Evolutionary conservation across 257 asterid species (phyloP).

Genomic region (Solanum dulcamara): DNA sequence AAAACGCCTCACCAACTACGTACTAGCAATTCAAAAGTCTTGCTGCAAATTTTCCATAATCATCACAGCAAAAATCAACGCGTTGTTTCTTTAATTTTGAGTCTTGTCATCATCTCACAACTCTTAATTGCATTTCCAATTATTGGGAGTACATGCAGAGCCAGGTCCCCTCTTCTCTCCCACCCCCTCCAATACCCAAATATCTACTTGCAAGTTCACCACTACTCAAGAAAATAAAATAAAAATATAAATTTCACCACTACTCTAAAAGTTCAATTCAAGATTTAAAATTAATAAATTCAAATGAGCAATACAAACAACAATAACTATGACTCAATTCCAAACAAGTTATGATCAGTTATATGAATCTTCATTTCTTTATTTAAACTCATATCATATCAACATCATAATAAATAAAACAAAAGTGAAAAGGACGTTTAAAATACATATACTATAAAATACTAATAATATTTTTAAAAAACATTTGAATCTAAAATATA

Average conservation of each 20-base stretch:
- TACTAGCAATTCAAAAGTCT: not conserved
- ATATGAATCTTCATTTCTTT: too few species aligned
- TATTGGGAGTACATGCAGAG: not conserved
- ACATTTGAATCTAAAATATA: not conserved
- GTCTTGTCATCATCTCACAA: not conserved
- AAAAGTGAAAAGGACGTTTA: too few species aligned
- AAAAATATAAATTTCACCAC: too few species aligned
- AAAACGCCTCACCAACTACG: not conserved
- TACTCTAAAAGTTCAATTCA: not conserved
- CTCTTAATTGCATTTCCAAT: not conserved
- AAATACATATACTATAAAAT: not conserved
- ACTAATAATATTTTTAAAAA: not conserved
- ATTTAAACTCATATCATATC: too few species aligned
- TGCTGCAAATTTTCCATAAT: not conserved
- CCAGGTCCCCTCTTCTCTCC: not conserved
- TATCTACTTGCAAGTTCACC: not conserved
- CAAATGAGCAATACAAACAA: not conserved
- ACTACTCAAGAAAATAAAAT: too few species aligned
- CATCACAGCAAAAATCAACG: conserved; percentile 3
- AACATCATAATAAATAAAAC: too few species aligned
- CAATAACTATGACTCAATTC: not conserved
- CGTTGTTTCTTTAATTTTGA: not conserved
- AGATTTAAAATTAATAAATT: not conserved
- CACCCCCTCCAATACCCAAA: not conserved
- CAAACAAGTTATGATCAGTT: not conserved